Evolutionary conservation across 192 early-diverging fungal genomes (phyloP), one percentile per base, ranked within the genome.

Genomic region (Chytriomyces sp.): DNA sequence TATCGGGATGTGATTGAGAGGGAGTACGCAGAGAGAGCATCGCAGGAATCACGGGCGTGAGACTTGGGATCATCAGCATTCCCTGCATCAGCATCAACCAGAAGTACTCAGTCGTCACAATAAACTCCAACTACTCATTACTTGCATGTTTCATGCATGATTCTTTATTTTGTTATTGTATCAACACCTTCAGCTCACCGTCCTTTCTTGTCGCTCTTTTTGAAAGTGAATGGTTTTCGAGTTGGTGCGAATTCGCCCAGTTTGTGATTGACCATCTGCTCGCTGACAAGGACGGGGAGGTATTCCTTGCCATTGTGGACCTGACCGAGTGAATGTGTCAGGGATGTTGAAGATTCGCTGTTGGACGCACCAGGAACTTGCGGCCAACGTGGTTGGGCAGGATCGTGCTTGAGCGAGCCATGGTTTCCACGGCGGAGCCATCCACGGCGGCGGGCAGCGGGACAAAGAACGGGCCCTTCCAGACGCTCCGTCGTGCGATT

Each of bases 181-280:
- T 57, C 20, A 13, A 13, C n/a, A 5, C 5, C 53, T n/a, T 57
- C 16, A 1, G 20, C 53, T 57, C 35, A 57, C 53, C 53, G 53
- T 3, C 53, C 64, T 20, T 79, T 75, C 63, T 78, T 78, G 48
- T 81, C 73, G 61, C 76, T 74, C 78, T 82, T 84, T 68, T 84
- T 86, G 76, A 81, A 98, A 13, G 83, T 80, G 78, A 96, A 95
- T 70, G 87, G 79, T 84, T 96, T 95, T 76, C 94, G 86, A 11
- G 96, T 97, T 45, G 92, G 91, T 8, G 95, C 90, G 69, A 98
- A 98, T 85, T 98, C 96, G 71, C 96, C 96, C 24, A 98, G 84
- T 81, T 96, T 97, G 81, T 91, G 92, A 13, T 94, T 94, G 72
- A 98, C 91, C 95, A 97, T 98, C 64, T 94, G 92, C 85, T 97